phyloP scores from a whole-genome alignment of 1,284 basidiomycete genomes.

The Ceratobasidium sp. region DNA sequence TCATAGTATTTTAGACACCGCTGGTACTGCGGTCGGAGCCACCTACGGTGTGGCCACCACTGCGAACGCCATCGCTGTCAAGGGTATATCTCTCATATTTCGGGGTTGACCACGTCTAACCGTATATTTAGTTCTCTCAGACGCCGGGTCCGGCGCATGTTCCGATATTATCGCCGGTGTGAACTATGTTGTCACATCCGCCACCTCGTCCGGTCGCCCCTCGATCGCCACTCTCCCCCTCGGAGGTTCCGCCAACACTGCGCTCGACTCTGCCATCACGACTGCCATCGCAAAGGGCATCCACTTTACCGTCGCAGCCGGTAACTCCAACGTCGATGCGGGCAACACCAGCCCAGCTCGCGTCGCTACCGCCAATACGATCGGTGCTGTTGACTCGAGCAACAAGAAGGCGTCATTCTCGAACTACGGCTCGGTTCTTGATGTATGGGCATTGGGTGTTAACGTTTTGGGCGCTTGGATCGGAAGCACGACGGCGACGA shows the following conservation, averaged over 20 bases:
- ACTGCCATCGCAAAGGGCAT: slow-evolving; percentile 42
- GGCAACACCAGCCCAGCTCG: slow-evolving; percentile 60
- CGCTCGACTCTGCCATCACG: slow-evolving; percentile 37
- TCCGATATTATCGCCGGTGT: slow-evolving; percentile 88
- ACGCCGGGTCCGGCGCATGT: slow-evolving; percentile 94
- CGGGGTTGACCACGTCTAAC: too few relatives aligned
- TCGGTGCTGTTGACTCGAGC: slow-evolving; percentile 74
- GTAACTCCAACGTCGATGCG: slow-evolving; percentile 59
- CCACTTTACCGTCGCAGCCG: slow-evolving; percentile 45
- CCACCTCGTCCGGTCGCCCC: slow-evolving; percentile 22
- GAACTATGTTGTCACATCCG: slow-evolving; percentile 78
- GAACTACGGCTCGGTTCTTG: slow-evolving; percentile 45
- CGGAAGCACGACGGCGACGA: slow-evolving; percentile 40
- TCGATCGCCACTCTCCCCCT: slow-evolving; percentile 39
- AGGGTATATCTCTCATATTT: slow-evolving; percentile 58
- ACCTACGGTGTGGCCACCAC: slow-evolving; percentile 96
- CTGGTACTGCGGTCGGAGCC: slow-evolving; percentile 63
- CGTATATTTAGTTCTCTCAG: slow-evolving; percentile 76
- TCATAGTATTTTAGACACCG: slow-evolving; percentile 45
- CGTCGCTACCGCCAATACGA: slow-evolving; percentile 84
- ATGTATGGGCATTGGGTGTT: slow-evolving; percentile 46
- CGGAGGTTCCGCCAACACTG: slow-evolving; percentile 22
- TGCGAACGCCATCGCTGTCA: slow-evolving; percentile 94
- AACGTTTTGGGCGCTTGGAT: slow-evolving; percentile 35
- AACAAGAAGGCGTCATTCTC: slow-evolving; percentile 45